Evolutionary conservation across 2,329 filamentous ascomycete species (phyloP).

Genomic region (Sporothrix mexicana): DNA sequence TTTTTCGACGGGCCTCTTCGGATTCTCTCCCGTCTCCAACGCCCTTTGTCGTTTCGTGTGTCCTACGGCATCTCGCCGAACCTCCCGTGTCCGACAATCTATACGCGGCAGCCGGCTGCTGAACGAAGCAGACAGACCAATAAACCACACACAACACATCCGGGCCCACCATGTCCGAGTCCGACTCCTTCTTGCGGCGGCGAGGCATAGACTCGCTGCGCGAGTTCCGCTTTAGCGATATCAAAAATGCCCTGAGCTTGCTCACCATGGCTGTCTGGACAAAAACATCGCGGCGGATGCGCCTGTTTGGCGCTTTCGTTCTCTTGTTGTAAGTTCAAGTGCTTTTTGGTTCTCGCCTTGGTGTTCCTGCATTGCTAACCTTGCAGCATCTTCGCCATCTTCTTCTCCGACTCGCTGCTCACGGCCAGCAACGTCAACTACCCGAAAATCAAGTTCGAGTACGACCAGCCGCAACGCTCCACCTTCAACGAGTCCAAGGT

Average conservation of each 20-base stretch:
- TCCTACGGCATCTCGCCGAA: constrained; percentile 23
- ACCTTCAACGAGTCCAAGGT: constrained; percentile 58
- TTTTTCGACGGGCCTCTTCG: too few relatives aligned
- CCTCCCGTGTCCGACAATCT: not conserved
- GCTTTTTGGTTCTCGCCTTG: not conserved
- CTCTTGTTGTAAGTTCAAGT: constrained; percentile 44
- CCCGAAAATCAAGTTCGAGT: constrained; percentile 46
- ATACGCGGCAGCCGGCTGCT: constrained; percentile 4
- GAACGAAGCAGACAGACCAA: not conserved
- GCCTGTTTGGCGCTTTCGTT: constrained; percentile 42
- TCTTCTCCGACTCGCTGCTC: constrained; percentile 34
- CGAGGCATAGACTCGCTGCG: constrained; percentile 35
- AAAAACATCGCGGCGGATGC: constrained; percentile 46
- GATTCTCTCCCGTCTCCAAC: not conserved
- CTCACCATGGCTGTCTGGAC: constrained; percentile 43
- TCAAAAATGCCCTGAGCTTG: constrained; percentile 29
- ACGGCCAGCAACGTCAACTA: constrained; percentile 37
- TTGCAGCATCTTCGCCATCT: constrained; percentile 23
- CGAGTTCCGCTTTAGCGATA: constrained; percentile 30
- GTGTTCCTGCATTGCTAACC: not conserved
- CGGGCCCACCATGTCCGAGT: constrained; percentile 30
- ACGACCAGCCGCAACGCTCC: constrained; percentile 42
- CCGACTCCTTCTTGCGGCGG: constrained; percentile 32
- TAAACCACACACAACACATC: not conserved
- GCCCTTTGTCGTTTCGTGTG: not conserved